Evolutionary conservation across 202 grass and related monocot species (phyloP).

Genomic region (Hordeum pubiflorum): DNA sequence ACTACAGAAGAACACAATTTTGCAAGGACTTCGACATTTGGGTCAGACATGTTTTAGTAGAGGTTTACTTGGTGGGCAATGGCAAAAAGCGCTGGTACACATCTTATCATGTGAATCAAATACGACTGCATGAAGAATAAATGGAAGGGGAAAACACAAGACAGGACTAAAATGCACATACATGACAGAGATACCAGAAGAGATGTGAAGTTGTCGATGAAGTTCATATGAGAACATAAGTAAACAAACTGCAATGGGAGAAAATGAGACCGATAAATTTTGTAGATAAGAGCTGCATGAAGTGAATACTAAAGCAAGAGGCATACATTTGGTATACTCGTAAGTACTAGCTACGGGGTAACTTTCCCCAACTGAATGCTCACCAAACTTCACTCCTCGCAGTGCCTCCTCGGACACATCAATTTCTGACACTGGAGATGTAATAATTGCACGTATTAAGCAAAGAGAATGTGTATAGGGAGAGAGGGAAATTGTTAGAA

Average conservation of each 20-base stretch:
- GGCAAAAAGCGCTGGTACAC: neutral
- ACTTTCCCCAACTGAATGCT: constrained; percentile 7
- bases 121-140: neutral
- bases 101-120: neutral
- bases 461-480: neutral
- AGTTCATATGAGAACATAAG: constrained; percentile 84
- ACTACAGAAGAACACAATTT: no score
- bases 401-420: constrained; percentile 41
- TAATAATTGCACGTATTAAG: constrained; percentile 10
- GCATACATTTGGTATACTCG: constrained; percentile 76
- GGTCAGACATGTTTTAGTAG: neutral
- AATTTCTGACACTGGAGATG: constrained; percentile 46
- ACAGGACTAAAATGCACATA: constrained; percentile 24
- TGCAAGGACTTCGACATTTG: neutral
- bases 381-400: constrained; percentile 36
- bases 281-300: constrained; percentile 1
- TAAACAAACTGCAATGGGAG: constrained; percentile 58
- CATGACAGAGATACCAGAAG: constrained; percentile 63
- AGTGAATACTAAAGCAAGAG: neutral
- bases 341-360: constrained; percentile 61
- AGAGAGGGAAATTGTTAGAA: neutral
- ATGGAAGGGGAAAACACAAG: neutral
- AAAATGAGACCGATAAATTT: neutral
- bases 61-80: neutral
- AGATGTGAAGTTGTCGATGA: constrained; percentile 51